A percentile compares a stretch with the other conserved stretches of the same genome.
phyloP scores from a whole-genome alignment of 257 asterid species.

The Sherardia arvensis region DNA sequence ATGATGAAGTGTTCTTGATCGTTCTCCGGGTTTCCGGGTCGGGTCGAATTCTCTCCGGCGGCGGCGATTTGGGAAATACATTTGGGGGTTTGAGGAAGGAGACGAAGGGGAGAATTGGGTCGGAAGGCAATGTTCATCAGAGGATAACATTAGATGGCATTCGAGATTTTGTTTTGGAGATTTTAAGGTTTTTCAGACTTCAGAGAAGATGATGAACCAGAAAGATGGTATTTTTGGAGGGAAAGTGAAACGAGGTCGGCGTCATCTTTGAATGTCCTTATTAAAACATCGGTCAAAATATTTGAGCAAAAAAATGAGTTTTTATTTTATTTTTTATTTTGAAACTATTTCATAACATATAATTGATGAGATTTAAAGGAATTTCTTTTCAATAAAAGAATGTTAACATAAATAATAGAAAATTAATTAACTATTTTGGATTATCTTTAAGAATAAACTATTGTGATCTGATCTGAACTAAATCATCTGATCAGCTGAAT shows the following conservation, averaged over 20 bases:
- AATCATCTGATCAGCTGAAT: too few species aligned
- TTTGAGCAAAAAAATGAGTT: too few species aligned
- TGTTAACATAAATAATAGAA: too few species aligned
- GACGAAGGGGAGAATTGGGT: conserved; percentile 10
- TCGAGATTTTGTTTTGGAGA: not conserved
- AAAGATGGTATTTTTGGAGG: not conserved
- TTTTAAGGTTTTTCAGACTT: not conserved
- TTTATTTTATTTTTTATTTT: too few species aligned
- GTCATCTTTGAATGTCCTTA: not conserved
- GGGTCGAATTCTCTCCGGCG: not conserved
- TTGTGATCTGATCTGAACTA: too few species aligned
- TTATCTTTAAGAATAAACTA: too few species aligned
- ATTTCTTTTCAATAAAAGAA: too few species aligned
- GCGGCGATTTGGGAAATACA: conserved; percentile 10
- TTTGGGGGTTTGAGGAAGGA: conserved; percentile 4
- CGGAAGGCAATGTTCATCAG: conserved; percentile 31
- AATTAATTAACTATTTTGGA: too few species aligned
- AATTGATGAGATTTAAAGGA: too few species aligned
- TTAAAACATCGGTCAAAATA: too few species aligned
- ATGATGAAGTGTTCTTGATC: conserved; percentile 41
- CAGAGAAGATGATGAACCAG: not conserved
- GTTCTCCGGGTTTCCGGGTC: conserved; percentile 7
- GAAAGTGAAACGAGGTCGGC: not conserved
- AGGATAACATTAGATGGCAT: conserved; percentile 14
- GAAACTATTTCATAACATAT: too few species aligned